Conservation (phyloP, 177 flowering plant genomes). For the Vitis hybrid region DNA sequence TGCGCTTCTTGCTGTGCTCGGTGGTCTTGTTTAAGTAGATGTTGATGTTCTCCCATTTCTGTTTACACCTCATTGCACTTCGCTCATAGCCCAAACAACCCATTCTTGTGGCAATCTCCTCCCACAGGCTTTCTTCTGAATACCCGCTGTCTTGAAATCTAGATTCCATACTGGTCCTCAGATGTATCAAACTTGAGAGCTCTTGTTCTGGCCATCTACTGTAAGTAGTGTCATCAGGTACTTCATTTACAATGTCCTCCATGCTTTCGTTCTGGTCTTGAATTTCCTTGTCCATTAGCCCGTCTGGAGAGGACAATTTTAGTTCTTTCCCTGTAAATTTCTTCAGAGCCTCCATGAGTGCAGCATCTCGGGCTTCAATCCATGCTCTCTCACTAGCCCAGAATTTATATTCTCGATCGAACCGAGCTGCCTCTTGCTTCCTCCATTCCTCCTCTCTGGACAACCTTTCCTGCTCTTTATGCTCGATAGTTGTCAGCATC, state of each 20-base stretch:
- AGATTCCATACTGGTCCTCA: constrained; percentile 38
- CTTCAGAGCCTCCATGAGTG: constrained; percentile 64
- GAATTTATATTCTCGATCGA: constrained; percentile 51
- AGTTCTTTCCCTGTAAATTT: constrained; percentile 34
- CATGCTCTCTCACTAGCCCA: constrained; percentile 78
- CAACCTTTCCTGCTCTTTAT: constrained; percentile 63
- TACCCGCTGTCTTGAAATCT: constrained; percentile 36
- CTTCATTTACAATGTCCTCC: too few species aligned
- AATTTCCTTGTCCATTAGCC: not conserved
- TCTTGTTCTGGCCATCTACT: constrained; percentile 52
- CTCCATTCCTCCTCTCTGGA: constrained; percentile 80
- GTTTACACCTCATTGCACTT: constrained; percentile 45
- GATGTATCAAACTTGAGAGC: constrained; percentile 35
- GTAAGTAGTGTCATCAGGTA: too few species aligned
- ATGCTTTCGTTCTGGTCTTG: not conserved
- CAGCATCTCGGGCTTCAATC: constrained; percentile 73
- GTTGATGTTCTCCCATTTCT: constrained; percentile 63
- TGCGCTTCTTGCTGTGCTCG: constrained; percentile 46
- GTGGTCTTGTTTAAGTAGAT: constrained; percentile 27
- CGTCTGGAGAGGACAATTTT: not conserved
- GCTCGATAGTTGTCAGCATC: constrained; percentile 62
- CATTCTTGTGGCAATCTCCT: constrained; percentile 67
- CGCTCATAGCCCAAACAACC: constrained; percentile 49
- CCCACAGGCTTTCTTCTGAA: constrained; percentile 44
- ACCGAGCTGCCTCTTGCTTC: constrained; percentile 53